Conservation (phyloP, 1,139 yeast genomes). For the Yamadazyma mexicana region DNA sequence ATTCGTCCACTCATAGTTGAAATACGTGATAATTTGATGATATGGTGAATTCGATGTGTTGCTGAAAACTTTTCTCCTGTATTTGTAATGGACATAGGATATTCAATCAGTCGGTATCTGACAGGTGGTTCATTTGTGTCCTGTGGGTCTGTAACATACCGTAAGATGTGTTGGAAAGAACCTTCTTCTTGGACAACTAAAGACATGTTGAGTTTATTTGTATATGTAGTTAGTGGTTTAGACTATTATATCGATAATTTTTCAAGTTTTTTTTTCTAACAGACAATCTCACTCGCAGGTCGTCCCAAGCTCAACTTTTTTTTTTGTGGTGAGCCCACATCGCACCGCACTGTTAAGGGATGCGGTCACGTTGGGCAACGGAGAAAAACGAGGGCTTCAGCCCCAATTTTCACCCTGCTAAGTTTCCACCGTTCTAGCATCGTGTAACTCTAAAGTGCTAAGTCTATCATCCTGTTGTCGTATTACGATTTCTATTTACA, state of each 20-base stretch:
- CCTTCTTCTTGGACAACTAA: slow-evolving; percentile 99
- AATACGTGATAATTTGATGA: no score
- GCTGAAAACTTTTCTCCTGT: slow-evolving; percentile 1
- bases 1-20: no score
- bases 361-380: not conserved
- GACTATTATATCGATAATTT: slow-evolving; percentile 6
- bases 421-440: slow-evolving; percentile 1
- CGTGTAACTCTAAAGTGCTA: no score
- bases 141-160: slow-evolving; percentile 58
- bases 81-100: not conserved
- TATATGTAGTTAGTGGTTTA: slow-evolving; percentile 5
- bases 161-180: slow-evolving; percentile 99
- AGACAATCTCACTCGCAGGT: slow-evolving; percentile 5
- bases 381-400: slow-evolving; percentile 5
- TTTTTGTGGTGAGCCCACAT: not conserved
- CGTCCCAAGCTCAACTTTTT: slow-evolving; percentile 7
- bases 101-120: not conserved
- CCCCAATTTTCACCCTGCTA: slow-evolving; percentile 8
- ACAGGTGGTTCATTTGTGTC: not conserved
- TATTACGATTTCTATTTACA: slow-evolving; percentile 14
- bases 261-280: slow-evolving; percentile 8
- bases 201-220: slow-evolving; percentile 62
- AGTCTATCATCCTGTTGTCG: no score
- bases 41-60: not conserved
- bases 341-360: no score